Evolutionary conservation across 768 basidiomycete genomes (phyloP).

Genomic region (Gautieria morchelliformis): DNA sequence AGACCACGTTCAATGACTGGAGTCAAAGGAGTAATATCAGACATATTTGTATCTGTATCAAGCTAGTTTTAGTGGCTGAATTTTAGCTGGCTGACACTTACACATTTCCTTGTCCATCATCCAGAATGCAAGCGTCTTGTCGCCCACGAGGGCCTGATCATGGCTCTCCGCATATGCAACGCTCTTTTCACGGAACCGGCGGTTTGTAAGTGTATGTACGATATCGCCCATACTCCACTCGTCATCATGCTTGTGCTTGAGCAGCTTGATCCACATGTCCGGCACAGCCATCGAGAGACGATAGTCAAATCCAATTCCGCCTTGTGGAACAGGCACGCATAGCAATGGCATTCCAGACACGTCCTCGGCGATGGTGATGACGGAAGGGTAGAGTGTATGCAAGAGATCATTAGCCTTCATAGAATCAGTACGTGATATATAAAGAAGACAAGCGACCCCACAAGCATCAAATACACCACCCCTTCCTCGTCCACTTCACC

Average conservation of each 20-base stretch:
- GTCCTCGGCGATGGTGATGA: constrained; percentile 94
- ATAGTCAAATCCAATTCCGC: constrained; percentile 97
- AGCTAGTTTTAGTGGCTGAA: not conserved
- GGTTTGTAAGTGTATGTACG: constrained; percentile 81
- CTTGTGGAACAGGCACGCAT: constrained; percentile 63
- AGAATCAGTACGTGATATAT: not conserved
- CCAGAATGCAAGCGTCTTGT: constrained; percentile 99
- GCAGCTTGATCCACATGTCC: constrained; percentile 99
- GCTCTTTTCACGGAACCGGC: constrained; percentile 82
- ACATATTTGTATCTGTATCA: constrained; percentile 82
- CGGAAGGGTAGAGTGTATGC: constrained; percentile 67
- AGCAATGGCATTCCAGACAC: constrained; percentile 99
- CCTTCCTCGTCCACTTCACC: constrained; percentile 75
- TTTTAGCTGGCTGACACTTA: constrained; percentile 28
- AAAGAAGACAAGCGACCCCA: constrained; percentile 30
- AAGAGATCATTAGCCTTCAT: constrained; percentile 87
- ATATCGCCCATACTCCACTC: constrained; percentile 86
- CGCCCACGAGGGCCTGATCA: constrained; percentile 96
- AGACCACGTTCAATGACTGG: constrained; percentile 81
- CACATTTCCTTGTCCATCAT: constrained; percentile 99
- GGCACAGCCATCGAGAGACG: constrained; percentile 97
- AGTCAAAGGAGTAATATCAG: constrained; percentile 73
- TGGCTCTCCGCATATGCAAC: constrained; percentile 94
- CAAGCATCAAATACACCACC: constrained; percentile 95
- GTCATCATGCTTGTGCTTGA: constrained; percentile 84